Base-by-base conservation (phyloP, 2,329 filamentous ascomycete genomes). In the Trichoderma sp. region DNA sequence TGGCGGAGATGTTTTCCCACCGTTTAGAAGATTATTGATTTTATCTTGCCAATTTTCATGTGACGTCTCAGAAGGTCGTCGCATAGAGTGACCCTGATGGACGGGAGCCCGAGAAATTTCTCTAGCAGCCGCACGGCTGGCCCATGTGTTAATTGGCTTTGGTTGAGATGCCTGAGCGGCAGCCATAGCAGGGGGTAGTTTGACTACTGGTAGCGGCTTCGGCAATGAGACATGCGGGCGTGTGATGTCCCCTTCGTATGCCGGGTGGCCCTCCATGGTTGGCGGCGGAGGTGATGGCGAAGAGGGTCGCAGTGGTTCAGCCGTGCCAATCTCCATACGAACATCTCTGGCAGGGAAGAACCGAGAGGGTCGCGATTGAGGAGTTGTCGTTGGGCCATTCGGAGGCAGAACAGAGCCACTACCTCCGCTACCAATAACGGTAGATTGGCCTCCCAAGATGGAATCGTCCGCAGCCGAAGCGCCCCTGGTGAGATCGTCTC, bases 1-100 rank as follows among this genome's bases (percentile, higher is more conserved):
- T 57, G 85, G 83, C 16, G 83, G 83, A 24, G 85, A 81, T 8
- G 88, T 84, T 76, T 91, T 94, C 49, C 83, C 82, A n/a, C 88
- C 88, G 73, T 89, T 87, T 43, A 97, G 85, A 56, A 97, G 85
- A 57, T 86, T 90, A 78, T 97, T 94, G 78, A 97, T 94, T 75
- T 89, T 89, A 74, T 92, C 90, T 78, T 97, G 93, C 94, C 94
- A 95, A 67, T 85, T 85, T 64, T 76, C 75, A 71, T 81, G 73
- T 70, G 78, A 77, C 8, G 81, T 80, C 61, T 83, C 82, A 19
- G 76, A 75, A 29, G 74, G 73, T 56, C 73, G 72, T 11, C 57
- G 56, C 6, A 52, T 37, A 8, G 70, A 65, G 7, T 76, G 73
- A 6, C 68, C 71, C 27, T 72, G 73, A 16, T 75, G 71, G 33